phyloP scores from a whole-genome alignment of 148 eudicot genomes.

The Suaeda aralocaspica region DNA sequence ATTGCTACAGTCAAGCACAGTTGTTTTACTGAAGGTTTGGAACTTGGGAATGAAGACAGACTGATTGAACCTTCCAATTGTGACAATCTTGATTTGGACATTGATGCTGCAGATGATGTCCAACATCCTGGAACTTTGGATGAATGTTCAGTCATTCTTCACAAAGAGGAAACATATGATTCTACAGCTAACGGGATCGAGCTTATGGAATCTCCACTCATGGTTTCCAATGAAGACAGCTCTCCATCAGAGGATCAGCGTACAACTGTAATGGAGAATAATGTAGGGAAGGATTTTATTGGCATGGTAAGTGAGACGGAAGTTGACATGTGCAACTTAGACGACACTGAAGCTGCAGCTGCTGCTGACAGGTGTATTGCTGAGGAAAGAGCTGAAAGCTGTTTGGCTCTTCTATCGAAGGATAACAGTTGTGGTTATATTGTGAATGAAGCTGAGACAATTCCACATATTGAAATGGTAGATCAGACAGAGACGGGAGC shows the following conservation, averaged over 20 bases:
- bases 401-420: slow-evolving; percentile 22
- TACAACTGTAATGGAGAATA: slow-evolving; percentile 19
- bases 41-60: slow-evolving; percentile 24
- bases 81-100: slow-evolving; percentile 26
- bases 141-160: slow-evolving; percentile 23
- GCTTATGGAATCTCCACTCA: slow-evolving; percentile 23
- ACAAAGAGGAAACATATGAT: slow-evolving; percentile 17
- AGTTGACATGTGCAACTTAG: slow-evolving; percentile 27
- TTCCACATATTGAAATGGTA: slow-evolving; percentile 20
- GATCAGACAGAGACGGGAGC: slow-evolving; percentile 27
- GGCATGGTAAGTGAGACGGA: slow-evolving; percentile 28
- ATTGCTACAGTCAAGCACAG: slow-evolving; percentile 12
- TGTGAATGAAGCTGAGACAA: slow-evolving; percentile 22
- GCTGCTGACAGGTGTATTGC: slow-evolving; percentile 20
- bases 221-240: slow-evolving; percentile 24
- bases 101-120: slow-evolving; percentile 24
- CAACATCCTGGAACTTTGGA: slow-evolving; percentile 27
- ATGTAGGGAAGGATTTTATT: slow-evolving; percentile 16
- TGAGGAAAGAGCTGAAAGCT: slow-evolving; percentile 31
- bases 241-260: slow-evolving; percentile 24
- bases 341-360: slow-evolving; percentile 22
- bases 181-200: slow-evolving; percentile 12
- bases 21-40: slow-evolving; percentile 23
- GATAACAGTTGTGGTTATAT: slow-evolving; percentile 25
- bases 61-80: slow-evolving; percentile 28